A percentile compares a stretch with the other conserved stretches of the same genome.
phyloP scores from a whole-genome alignment of 2,329 filamentous ascomycete genomes.

The Akanthomyces lecanii region DNA sequence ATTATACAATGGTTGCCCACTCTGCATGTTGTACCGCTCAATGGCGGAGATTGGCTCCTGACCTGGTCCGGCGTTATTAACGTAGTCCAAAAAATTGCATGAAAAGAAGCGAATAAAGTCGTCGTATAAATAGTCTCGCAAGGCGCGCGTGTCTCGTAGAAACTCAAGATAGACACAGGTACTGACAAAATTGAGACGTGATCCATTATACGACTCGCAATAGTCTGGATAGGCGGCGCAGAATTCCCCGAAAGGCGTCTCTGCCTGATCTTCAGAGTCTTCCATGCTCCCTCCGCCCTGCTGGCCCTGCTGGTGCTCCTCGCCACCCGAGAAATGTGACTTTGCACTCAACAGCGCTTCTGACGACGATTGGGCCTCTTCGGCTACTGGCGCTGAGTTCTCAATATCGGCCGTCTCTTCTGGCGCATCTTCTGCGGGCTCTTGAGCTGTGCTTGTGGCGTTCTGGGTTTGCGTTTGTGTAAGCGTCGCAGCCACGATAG shows the following conservation, averaged over 20 bases:
- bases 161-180: slow-evolving; percentile 42
- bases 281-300: neutral
- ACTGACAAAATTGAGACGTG: slow-evolving; percentile 38
- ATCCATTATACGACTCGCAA: slow-evolving; percentile 35
- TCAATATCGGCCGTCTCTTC: no score
- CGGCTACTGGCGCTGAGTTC: neutral
- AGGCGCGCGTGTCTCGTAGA: slow-evolving; percentile 29
- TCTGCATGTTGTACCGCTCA: slow-evolving; percentile 38
- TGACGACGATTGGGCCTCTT: neutral
- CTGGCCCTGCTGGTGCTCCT: neutral
- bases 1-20: slow-evolving; percentile 28
- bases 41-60: slow-evolving; percentile 34
- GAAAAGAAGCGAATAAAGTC: slow-evolving; percentile 48
- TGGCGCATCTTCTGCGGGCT: neutral
- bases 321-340: neutral
- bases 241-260: slow-evolving; percentile 37
- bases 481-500: slow-evolving; percentile 27
- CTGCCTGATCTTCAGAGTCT: neutral
- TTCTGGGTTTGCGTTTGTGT: slow-evolving; percentile 22
- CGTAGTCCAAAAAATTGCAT: slow-evolving; percentile 40
- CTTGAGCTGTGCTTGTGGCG: neutral
- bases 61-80: slow-evolving; percentile 24
- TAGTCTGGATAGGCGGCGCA: slow-evolving; percentile 42
- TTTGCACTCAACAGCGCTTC: neutral
- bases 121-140: slow-evolving; percentile 46